These are phyloP conservation scores for Testicularia cyperi DNA, from an alignment of 1,284 basidiomycete species.

Conservation along the genomic window DNA sequence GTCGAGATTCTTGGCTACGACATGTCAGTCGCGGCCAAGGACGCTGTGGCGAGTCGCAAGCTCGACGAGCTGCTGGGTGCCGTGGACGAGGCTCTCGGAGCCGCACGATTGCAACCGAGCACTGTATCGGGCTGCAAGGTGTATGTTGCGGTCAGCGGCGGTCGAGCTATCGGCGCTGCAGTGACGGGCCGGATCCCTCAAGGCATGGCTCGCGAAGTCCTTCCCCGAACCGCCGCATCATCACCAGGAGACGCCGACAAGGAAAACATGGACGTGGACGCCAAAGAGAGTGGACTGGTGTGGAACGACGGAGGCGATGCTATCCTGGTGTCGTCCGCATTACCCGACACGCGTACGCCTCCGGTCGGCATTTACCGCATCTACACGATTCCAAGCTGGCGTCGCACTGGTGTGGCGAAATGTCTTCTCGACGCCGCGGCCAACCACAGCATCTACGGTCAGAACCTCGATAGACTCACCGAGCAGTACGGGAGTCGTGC, in stretches of 20 bases:
- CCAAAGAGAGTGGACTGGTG: constrained; percentile 2
- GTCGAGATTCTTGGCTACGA: constrained; percentile 33
- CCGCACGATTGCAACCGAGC: constrained; percentile 21
- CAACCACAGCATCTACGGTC: constrained; percentile 45
- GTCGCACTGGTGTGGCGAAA: constrained; percentile 41
- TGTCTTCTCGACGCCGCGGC: constrained; percentile 43
- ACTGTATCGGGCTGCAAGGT: constrained; percentile 26
- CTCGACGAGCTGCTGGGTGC: constrained; percentile 29
- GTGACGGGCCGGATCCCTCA: constrained; percentile 23
- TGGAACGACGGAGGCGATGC: constrained; percentile 39
- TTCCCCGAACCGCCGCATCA: constrained; percentile 6
- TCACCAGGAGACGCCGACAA: too few species aligned
- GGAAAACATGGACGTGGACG: constrained; percentile 9
- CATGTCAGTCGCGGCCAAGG: constrained; percentile 27
- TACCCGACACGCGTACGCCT: constrained; percentile 31
- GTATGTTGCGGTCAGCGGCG: constrained; percentile 28
- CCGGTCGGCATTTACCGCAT: constrained; percentile 49
- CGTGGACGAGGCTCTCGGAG: constrained; percentile 49
- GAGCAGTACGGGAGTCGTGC: constrained; percentile 32
- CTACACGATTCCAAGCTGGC: constrained; percentile 35
- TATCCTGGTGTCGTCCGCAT: constrained; percentile 34
- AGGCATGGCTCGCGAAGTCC: constrained; percentile 37
- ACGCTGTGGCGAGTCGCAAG: constrained; percentile 14
- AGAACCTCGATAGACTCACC: constrained; percentile 10
- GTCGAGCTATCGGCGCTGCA: constrained; percentile 40